A percentile compares a stretch with the other conserved stretches of the same genome.
phyloP scores from a whole-genome alignment of 164 flowering plant species.

The Vitis cinerea region DNA sequence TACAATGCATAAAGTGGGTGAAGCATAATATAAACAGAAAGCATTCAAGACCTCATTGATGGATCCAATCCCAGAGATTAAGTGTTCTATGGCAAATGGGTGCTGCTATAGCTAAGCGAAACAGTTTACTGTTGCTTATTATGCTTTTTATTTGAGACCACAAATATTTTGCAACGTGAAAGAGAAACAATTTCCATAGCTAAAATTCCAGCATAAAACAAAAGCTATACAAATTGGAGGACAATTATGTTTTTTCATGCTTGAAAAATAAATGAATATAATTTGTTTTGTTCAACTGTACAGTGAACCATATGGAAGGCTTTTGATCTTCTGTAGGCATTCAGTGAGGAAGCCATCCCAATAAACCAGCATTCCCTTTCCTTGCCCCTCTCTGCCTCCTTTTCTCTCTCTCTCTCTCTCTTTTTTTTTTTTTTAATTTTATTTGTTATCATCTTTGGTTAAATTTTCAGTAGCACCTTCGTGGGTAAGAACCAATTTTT shows the following conservation, averaged over 20 bases:
- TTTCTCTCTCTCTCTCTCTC: not conserved
- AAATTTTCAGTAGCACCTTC: no score
- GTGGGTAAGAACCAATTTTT: no score
- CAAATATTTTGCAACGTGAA: not conserved
- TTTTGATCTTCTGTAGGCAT: constrained; percentile 12
- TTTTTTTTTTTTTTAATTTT: not conserved
- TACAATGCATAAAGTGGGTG: no score
- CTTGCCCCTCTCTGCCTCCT: not conserved
- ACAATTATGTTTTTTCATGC: not conserved
- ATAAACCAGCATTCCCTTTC: no score
- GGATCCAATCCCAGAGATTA: no score
- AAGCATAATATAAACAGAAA: no score
- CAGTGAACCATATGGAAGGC: constrained; percentile 6
- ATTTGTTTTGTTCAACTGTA: not conserved
- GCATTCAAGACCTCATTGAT: no score
- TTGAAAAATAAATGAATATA: not conserved
- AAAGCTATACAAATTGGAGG: constrained; percentile 1
- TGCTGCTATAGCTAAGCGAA: no score
- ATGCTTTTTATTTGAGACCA: not conserved
- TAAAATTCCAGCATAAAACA: not conserved
- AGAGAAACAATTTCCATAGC: not conserved
- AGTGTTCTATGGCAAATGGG: no score
- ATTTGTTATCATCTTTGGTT: no score
- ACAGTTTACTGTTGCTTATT: no score
- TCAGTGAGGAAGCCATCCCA: constrained; percentile 1